Evolutionary conservation across 495 filamentous ascomycete species (phyloP).

Genomic region (Achaetomiella virescens): DNA sequence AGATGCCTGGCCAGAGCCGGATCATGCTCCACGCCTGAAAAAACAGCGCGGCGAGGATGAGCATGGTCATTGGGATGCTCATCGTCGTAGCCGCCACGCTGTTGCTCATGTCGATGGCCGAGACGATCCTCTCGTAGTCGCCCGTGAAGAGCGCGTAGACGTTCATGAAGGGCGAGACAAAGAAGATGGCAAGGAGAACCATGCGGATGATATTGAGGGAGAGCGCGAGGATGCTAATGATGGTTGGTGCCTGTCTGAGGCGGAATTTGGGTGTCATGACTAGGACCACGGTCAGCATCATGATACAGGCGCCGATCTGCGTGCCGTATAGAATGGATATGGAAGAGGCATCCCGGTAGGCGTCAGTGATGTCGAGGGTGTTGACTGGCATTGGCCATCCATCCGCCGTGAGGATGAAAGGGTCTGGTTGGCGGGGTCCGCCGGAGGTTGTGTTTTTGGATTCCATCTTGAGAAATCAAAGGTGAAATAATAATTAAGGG

Average conservation of each 20-base stretch:
- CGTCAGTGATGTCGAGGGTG: slow-evolving; percentile 44
- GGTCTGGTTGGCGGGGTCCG: slow-evolving; percentile 52
- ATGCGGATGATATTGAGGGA: slow-evolving; percentile 55
- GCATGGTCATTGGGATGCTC: slow-evolving; percentile 51
- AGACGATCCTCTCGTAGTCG: slow-evolving; percentile 53
- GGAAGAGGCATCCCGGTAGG: slow-evolving; percentile 38
- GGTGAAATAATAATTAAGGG: neutral
- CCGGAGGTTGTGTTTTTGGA: neutral
- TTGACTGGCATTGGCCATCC: slow-evolving; percentile 46
- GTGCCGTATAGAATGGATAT: slow-evolving; percentile 62
- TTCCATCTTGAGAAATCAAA: neutral
- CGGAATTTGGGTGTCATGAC: slow-evolving; percentile 27
- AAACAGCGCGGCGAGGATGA: slow-evolving; percentile 60
- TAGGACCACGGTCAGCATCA: slow-evolving; percentile 60
- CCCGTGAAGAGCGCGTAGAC: slow-evolving; percentile 53
- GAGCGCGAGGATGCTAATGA: slow-evolving; percentile 25
- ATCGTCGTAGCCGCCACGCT: slow-evolving; percentile 51
- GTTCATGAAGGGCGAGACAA: slow-evolving; percentile 50
- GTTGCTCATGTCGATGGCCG: slow-evolving; percentile 39
- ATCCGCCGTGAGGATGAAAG: slow-evolving; percentile 48
- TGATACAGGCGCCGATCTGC: slow-evolving; percentile 67
- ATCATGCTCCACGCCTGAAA: slow-evolving; percentile 66
- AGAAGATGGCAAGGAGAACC: slow-evolving; percentile 53
- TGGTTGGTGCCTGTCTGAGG: slow-evolving; percentile 15
- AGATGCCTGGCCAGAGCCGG: slow-evolving; percentile 36